A percentile compares a stretch with the other conserved stretches of the same genome.
Conservation (phyloP, 1,284 basidiomycete genomes). For the Boletus sp. region DNA sequence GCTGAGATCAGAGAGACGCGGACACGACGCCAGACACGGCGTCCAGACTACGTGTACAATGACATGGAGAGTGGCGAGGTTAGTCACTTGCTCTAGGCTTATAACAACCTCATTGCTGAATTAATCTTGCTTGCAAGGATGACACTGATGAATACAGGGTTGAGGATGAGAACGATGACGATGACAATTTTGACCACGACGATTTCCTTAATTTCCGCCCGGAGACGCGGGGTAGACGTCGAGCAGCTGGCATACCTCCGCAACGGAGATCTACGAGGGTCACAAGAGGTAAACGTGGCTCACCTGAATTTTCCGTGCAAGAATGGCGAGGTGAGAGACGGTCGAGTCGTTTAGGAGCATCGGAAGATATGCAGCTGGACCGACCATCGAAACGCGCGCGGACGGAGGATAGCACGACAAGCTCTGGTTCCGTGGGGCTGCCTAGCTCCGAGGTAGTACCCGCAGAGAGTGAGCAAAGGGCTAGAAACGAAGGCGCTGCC, state of each 20-base stretch:
- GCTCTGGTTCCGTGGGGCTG: constrained; percentile 46
- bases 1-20: constrained; percentile 75
- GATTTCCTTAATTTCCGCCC: constrained; percentile 43
- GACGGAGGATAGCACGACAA: constrained; percentile 67
- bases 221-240: constrained; percentile 38
- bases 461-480: constrained; percentile 35
- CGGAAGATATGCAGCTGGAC: constrained; percentile 47
- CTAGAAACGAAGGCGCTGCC: constrained; percentile 48
- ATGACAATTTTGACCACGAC: constrained; percentile 56
- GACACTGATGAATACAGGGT: constrained; percentile 66
- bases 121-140: constrained; percentile 40
- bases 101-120: constrained; percentile 19
- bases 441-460: constrained; percentile 28
- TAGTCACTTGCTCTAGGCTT: constrained; percentile 26
- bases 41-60: constrained; percentile 76
- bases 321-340: constrained; percentile 74
- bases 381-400: constrained; percentile 64
- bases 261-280: constrained; percentile 65
- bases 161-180: constrained; percentile 63
- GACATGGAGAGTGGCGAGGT: constrained; percentile 65
- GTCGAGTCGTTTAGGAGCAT: constrained; percentile 62
- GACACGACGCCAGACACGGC: constrained; percentile 64
- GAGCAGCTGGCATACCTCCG: constrained; percentile 35
- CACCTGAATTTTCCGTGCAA: constrained; percentile 48
- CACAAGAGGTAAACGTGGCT: constrained; percentile 49